Percentiles rank a stretch among this genome's conserved stretches.
Conservation (phyloP, 257 asterid genomes). For the Lithospermum erythrorhizon region DNA sequence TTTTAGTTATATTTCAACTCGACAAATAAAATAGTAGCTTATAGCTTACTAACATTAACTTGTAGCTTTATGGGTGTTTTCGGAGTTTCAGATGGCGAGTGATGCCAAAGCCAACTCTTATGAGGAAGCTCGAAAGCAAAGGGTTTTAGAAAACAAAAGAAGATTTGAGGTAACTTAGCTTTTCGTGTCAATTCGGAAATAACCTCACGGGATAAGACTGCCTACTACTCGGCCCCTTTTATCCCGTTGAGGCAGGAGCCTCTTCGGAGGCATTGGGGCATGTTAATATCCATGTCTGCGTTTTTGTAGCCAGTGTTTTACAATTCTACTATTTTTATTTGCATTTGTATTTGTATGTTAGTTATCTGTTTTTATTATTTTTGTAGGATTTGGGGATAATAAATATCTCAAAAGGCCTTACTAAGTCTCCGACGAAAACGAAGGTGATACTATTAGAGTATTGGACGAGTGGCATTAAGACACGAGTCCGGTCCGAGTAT, state of each 20-base stretch:
- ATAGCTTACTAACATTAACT: not conserved
- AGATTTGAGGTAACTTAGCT: constrained; percentile 50
- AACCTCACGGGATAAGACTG: too few species aligned
- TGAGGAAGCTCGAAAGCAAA: constrained; percentile 64
- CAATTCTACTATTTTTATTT: too few species aligned
- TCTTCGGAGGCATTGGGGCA: too few species aligned
- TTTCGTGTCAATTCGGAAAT: not conserved
- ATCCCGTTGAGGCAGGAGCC: too few species aligned
- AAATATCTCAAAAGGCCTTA: constrained; percentile 42
- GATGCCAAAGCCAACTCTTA: constrained; percentile 29
- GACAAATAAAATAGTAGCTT: not conserved
- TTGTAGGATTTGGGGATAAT: constrained; percentile 71
- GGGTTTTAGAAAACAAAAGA: constrained; percentile 58
- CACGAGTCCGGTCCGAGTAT: too few species aligned
- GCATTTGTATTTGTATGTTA: not conserved
- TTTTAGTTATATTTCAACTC: not conserved
- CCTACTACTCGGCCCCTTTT: too few species aligned
- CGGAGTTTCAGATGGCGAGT: constrained; percentile 31
- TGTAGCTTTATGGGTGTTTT: constrained; percentile 5
- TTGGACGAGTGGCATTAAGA: too few species aligned
- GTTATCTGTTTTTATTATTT: constrained; percentile 3
- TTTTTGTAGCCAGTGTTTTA: too few species aligned
- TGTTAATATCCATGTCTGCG: too few species aligned
- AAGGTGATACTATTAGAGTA: too few species aligned
- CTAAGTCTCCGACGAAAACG: constrained; percentile 44